Conservation (phyloP, 2,329 filamentous ascomycete species). For the Paecilomyces variotii region DNA sequence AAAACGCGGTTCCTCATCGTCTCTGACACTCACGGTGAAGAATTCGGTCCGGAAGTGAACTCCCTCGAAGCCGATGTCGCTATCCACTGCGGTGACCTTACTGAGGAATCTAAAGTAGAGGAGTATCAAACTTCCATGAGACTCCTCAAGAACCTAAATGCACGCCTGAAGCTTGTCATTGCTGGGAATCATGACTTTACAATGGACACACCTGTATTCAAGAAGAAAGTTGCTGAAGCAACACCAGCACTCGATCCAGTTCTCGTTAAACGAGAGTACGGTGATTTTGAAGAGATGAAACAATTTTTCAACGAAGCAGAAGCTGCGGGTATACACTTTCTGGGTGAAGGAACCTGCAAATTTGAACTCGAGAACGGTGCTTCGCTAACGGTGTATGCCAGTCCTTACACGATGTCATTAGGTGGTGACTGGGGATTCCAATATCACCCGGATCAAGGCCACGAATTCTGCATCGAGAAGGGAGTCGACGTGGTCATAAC, state of each 20-base stretch:
- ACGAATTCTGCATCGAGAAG: slow-evolving; percentile 25
- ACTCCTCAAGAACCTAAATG: slow-evolving; percentile 36
- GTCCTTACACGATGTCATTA: slow-evolving; percentile 43
- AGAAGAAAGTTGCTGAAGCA: slow-evolving; percentile 22
- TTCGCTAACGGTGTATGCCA: slow-evolving; percentile 44
- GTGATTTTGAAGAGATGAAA: slow-evolving; percentile 29
- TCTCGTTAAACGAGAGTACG: slow-evolving; percentile 30
- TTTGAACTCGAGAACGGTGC: slow-evolving; percentile 47
- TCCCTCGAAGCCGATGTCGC: slow-evolving; percentile 39
- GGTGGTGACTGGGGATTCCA: slow-evolving; percentile 44
- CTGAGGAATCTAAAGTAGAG: slow-evolving; percentile 30
- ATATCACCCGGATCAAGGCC: slow-evolving; percentile 32
- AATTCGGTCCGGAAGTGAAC: slow-evolving; percentile 11
- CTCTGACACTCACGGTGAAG: slow-evolving; percentile 39
- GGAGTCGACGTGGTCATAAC: slow-evolving; percentile 45
- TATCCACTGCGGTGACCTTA: slow-evolving; percentile 49
- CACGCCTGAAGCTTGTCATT: slow-evolving; percentile 48
- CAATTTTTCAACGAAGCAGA: slow-evolving; percentile 32
- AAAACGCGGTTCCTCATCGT: slow-evolving; percentile 38
- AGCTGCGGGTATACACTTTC: slow-evolving; percentile 37
- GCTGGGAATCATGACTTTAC: slow-evolving; percentile 49
- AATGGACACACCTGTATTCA: slow-evolving; percentile 31
- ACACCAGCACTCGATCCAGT: slow-evolving; percentile 17
- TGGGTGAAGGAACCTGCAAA: slow-evolving; percentile 44
- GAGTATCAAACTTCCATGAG: slow-evolving; percentile 38